These are phyloP conservation scores for Brassica rapa DNA, from an alignment of 345 rosid species.

Conservation along the genomic window DNA sequence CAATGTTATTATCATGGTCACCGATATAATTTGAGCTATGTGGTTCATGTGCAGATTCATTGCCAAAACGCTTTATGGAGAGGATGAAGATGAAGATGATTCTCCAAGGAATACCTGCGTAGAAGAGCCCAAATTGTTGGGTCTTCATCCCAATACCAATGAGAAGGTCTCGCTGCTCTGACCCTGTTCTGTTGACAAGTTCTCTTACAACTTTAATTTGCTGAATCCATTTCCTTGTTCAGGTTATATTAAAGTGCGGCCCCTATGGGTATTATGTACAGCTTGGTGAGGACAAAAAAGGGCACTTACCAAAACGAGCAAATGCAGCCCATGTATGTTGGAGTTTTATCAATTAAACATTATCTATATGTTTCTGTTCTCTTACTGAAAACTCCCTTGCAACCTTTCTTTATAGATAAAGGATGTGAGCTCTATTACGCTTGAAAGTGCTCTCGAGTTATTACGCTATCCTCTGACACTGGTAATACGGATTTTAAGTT, in stretches of 20 bases:
- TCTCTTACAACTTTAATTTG: constrained; percentile 4
- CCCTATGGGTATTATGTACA: constrained; percentile 93
- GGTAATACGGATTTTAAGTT: constrained; percentile 49
- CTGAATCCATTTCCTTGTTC: constrained; percentile 33
- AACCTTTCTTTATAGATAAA: constrained; percentile 54
- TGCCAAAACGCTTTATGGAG: constrained; percentile 83
- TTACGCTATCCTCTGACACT: constrained; percentile 74
- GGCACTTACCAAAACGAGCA: constrained; percentile 75
- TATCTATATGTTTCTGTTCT: constrained; percentile 1
- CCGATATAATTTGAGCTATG: constrained; percentile 19
- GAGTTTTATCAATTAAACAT: constrained; percentile 11
- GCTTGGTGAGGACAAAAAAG: constrained; percentile 87
- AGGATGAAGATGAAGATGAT: constrained; percentile 68
- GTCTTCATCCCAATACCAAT: constrained; percentile 74
- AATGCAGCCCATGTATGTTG: constrained; percentile 70
- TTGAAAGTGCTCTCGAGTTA: constrained; percentile 77
- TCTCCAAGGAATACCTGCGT: constrained; percentile 46
- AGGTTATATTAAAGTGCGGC: constrained; percentile 89
- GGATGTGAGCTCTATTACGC: constrained; percentile 61
- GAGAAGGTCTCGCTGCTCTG: constrained; percentile 70
- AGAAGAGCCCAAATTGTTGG: constrained; percentile 86
- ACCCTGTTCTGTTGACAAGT: constrained; percentile 21
- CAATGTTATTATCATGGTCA: neutral
- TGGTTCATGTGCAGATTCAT: constrained; percentile 58
- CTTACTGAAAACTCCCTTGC: constrained; percentile 16